These are phyloP conservation scores for Pochonia chlamydosporia DNA, from an alignment of 2,329 filamentous ascomycete genomes.

Conservation along the genomic window DNA sequence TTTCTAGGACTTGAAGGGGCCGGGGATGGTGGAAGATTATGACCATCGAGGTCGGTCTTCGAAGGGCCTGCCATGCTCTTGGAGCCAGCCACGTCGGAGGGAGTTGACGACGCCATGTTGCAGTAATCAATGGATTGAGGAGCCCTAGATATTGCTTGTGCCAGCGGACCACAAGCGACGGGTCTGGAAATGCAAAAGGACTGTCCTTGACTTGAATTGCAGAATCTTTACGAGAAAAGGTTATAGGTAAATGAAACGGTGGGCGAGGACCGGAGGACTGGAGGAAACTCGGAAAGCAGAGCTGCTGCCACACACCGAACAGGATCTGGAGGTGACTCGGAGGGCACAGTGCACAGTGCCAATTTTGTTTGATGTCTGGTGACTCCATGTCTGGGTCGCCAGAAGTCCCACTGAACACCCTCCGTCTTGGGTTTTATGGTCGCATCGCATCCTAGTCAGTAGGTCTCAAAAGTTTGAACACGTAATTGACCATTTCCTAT, in stretches of 20 bases:
- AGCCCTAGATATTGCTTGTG: neutral
- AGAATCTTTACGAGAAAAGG: neutral
- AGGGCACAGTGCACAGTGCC: neutral
- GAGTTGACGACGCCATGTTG: slow-evolving; percentile 1
- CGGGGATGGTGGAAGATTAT: slow-evolving; percentile 83
- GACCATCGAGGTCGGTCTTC: slow-evolving; percentile 72
- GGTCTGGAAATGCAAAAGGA: neutral
- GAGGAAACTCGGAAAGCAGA: neutral
- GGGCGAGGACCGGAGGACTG: no score
- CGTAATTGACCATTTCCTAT: no score
- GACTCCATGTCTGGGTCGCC: no score
- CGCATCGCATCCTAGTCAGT: no score
- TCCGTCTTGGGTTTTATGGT: no score
- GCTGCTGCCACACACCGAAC: neutral
- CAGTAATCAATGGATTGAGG: neutral
- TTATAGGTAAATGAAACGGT: neutral
- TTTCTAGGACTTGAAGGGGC: slow-evolving; percentile 85
- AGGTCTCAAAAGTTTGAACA: no score
- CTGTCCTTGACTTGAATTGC: neutral
- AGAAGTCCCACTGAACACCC: no score
- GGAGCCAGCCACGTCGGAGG: neutral
- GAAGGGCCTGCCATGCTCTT: slow-evolving; percentile 10
- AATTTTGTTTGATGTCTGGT: no score
- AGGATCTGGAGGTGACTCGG: neutral
- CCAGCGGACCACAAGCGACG: neutral